A percentile compares a stretch with the other conserved stretches of the same genome.
phyloP scores from a whole-genome alignment of 306 rosid species.

The Quercus ilex region DNA sequence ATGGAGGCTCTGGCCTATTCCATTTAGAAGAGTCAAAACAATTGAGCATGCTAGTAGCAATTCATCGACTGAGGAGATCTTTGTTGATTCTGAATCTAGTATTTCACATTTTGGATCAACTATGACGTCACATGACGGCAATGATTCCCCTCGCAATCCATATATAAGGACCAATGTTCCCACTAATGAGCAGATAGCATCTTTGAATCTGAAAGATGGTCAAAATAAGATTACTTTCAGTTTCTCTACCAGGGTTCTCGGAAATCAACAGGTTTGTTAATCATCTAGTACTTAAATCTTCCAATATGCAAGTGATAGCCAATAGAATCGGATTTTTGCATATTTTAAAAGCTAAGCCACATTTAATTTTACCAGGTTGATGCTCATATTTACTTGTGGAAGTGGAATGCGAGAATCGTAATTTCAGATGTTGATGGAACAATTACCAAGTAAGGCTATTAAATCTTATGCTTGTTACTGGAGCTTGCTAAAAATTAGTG shows the following conservation, averaged over 20 bases:
- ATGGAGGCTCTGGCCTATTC: slow-evolving; percentile 94
- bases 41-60: slow-evolving; percentile 61
- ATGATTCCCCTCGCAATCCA: slow-evolving; percentile 61
- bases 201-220: slow-evolving; percentile 92
- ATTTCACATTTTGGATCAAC: slow-evolving; percentile 39
- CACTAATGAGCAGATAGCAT: slow-evolving; percentile 89
- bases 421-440: slow-evolving; percentile 99
- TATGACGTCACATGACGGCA: slow-evolving; percentile 28
- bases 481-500: slow-evolving; percentile 19
- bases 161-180: slow-evolving; percentile 89
- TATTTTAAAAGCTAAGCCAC: slow-evolving; percentile 25
- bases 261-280: slow-evolving; percentile 77
- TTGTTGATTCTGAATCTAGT: slow-evolving; percentile 82
- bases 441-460: slow-evolving; percentile 79
- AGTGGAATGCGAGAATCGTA: slow-evolving; percentile 92
- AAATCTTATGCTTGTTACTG: slow-evolving; percentile 4
- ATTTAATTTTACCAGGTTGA: slow-evolving; percentile 64
- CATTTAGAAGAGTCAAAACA: slow-evolving; percentile 90
- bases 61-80: slow-evolving; percentile 70
- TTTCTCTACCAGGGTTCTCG: slow-evolving; percentile 88
- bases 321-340: slow-evolving; percentile 11
- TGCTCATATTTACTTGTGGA: slow-evolving; percentile 97
- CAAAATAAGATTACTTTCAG: slow-evolving; percentile 88
- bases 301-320: neutral
- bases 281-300: slow-evolving; percentile 21